Evolutionary conservation across 2,329 filamentous ascomycete genomes (phyloP).

Genomic region (Verticillium albo-atrum): DNA sequence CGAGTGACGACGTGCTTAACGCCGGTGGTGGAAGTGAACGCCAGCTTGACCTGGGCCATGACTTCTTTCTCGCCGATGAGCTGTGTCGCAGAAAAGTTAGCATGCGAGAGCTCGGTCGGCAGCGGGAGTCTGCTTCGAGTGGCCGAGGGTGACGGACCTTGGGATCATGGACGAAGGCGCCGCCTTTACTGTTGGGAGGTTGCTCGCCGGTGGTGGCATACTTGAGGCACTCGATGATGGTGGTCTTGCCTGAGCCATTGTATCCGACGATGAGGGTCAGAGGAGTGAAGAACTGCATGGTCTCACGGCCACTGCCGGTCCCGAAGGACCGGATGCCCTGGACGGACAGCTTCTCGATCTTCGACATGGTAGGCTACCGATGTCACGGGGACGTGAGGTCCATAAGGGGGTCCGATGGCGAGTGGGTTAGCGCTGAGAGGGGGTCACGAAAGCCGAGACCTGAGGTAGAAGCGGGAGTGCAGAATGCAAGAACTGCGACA

Average conservation of each 20-base stretch:
- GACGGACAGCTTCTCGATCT: conserved; percentile 86
- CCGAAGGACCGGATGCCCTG: conserved; percentile 82
- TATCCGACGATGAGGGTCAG: conserved; percentile 94
- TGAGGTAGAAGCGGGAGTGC: too few species aligned
- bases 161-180: conserved; percentile 96
- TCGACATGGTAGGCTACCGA: conserved; percentile 51
- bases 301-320: conserved; percentile 61
- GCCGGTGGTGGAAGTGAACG: conserved; percentile 75
- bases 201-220: conserved; percentile 95
- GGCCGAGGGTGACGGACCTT: conserved; percentile 47
- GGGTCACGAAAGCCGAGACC: too few species aligned
- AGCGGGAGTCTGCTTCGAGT: neutral
- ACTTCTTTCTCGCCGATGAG: conserved; percentile 84
- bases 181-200: conserved; percentile 84
- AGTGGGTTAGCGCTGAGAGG: neutral
- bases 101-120: neutral
- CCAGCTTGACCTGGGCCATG: conserved; percentile 84
- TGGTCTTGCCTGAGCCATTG: conserved; percentile 97
- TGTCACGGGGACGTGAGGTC: neutral
- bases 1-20: conserved; percentile 78
- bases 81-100: conserved; percentile 25
- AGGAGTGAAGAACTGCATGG: conserved; percentile 83
- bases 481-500: neutral
- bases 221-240: conserved; percentile 97
- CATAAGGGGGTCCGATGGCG: neutral